phyloP scores from a whole-genome alignment of 2,329 filamentous ascomycete species.

The Westerdykella sp. region DNA sequence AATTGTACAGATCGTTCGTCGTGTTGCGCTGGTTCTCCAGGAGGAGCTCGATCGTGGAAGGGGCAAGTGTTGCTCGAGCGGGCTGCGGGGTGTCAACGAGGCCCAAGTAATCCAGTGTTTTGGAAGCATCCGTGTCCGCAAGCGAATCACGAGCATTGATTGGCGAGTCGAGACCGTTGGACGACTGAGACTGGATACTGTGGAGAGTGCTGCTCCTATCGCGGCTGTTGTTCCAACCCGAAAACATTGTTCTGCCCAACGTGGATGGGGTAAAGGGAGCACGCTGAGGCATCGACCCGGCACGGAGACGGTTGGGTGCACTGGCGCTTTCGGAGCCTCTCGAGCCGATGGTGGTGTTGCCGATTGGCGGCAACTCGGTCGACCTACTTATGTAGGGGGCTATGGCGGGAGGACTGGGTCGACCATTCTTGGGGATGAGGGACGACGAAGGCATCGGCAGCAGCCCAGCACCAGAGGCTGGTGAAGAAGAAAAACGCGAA shows the following conservation, averaged over 20 bases:
- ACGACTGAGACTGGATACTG: slow-evolving; percentile 81
- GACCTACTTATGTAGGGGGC: too few species aligned
- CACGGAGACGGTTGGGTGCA: slow-evolving; percentile 60
- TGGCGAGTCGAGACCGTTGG: slow-evolving; percentile 80
- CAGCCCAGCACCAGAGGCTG: slow-evolving; percentile 51
- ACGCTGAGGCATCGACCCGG: slow-evolving; percentile 90
- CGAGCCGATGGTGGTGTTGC: too few species aligned
- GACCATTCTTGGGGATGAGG: slow-evolving; percentile 68
- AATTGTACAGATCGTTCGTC: slow-evolving; percentile 43
- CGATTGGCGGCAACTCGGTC: slow-evolving; percentile 38
- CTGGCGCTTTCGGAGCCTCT: too few species aligned
- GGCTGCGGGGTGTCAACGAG: slow-evolving; percentile 89
- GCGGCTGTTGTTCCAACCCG: slow-evolving; percentile 74
- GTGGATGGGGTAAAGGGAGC: slow-evolving; percentile 61
- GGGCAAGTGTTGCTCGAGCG: slow-evolving; percentile 62
- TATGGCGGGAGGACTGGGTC: slow-evolving; percentile 68
- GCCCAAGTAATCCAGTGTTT: slow-evolving; percentile 91
- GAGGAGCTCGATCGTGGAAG: slow-evolving; percentile 49
- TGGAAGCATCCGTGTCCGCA: slow-evolving; percentile 73
- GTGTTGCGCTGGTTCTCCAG: slow-evolving; percentile 46
- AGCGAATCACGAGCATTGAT: slow-evolving; percentile 78
- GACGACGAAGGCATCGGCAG: slow-evolving; percentile 46
- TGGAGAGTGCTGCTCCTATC: slow-evolving; percentile 83
- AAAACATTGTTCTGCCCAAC: slow-evolving; percentile 87
- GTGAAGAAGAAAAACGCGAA: slow-evolving; percentile 80